phyloP scores from a whole-genome alignment of 2,329 filamentous ascomycete genomes.

The Aspergillaceae sp. region DNA sequence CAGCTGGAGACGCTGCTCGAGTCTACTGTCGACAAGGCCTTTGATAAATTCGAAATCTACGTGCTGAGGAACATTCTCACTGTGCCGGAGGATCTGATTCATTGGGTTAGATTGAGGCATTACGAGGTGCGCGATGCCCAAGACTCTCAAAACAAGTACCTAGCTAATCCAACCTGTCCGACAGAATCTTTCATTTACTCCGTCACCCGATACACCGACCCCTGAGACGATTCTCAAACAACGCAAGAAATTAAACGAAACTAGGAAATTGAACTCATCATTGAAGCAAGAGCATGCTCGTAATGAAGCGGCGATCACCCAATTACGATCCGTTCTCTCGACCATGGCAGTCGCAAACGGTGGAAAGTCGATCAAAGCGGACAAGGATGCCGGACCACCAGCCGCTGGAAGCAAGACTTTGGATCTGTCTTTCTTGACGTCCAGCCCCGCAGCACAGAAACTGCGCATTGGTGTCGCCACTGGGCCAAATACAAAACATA shows the following conservation, averaged over 20 bases:
- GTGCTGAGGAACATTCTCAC: conserved; percentile 76
- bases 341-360: conserved; percentile 9
- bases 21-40: conserved; percentile 72
- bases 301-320: conserved; percentile 62
- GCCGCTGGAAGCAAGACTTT: conserved; percentile 16
- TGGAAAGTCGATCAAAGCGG: conserved; percentile 7
- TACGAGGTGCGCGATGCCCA: conserved; percentile 54
- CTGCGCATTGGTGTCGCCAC: conserved; percentile 37
- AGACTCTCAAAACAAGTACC: no score
- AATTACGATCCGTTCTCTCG: conserved; percentile 53
- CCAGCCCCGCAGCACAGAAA: conserved; percentile 38
- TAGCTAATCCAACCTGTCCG: not conserved
- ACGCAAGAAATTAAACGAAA: conserved; percentile 66
- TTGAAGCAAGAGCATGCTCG: conserved; percentile 61
- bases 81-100: conserved; percentile 60
- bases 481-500: conserved; percentile 27
- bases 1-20: conserved; percentile 76
- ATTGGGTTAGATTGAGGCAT: conserved; percentile 74
- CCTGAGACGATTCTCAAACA: conserved; percentile 63
- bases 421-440: conserved; percentile 50
- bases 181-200: conserved; percentile 31
- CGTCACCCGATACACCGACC: conserved; percentile 42
- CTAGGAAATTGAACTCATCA: conserved; percentile 62
- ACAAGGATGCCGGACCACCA: conserved; percentile 5
- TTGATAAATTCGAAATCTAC: conserved; percentile 83